These are phyloP conservation scores for Solanum chilense DNA, from an alignment of 257 asterid genomes.

Conservation along the genomic window DNA sequence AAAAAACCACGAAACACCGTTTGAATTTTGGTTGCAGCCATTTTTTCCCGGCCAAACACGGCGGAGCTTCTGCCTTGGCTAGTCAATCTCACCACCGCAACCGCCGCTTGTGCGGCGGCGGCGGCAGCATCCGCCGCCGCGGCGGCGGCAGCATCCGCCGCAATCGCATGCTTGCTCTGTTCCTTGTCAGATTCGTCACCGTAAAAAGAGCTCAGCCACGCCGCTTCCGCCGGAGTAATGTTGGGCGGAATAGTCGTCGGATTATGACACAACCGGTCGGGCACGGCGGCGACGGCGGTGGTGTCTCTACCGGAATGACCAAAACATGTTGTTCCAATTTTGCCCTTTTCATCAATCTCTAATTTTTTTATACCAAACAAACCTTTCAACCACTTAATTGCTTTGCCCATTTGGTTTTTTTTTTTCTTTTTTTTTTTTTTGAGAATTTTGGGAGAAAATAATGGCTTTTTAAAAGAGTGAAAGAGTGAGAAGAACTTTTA, in stretches of 20 bases:
- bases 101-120: constrained; percentile 83
- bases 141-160: constrained; percentile 88
- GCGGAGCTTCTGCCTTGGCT: constrained; percentile 37
- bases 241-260: constrained; percentile 59
- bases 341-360: constrained; percentile 4
- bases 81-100: constrained; percentile 61
- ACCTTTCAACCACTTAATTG: constrained; percentile 46
- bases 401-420: constrained; percentile 25
- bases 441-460: background rate
- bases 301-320: constrained; percentile 14
- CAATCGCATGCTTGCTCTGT: constrained; percentile 81
- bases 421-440: background rate
- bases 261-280: constrained; percentile 24
- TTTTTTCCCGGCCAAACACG: constrained; percentile 26
- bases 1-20: constrained; percentile 54
- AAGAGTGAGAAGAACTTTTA: background rate
- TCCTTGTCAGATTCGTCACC: constrained; percentile 25
- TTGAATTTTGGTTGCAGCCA: constrained; percentile 67
- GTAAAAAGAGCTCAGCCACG: constrained; percentile 61
- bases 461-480: background rate
- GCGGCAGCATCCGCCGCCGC: constrained; percentile 84
- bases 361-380: constrained; percentile 28
- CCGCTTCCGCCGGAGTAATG: constrained; percentile 73
- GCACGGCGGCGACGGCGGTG: background rate
- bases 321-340: background rate